These are phyloP conservation scores for Henningerozyma blattae DNA, from an alignment of 805 yeast species.

Conservation along the genomic window DNA sequence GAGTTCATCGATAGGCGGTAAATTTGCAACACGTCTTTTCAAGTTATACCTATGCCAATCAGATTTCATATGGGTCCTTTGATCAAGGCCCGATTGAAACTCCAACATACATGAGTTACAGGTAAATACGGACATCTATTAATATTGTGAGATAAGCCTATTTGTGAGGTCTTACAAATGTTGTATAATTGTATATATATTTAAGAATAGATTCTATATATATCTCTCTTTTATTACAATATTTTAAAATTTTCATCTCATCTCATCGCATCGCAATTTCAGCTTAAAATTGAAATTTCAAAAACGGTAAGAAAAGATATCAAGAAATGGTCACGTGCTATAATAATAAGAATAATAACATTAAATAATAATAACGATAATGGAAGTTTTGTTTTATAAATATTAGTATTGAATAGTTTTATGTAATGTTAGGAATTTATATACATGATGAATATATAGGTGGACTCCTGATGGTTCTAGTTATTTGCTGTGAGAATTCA, in stretches of 20 bases:
- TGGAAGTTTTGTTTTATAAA: no score
- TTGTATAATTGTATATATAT: neutral
- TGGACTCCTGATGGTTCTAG: no score
- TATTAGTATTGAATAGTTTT: no score
- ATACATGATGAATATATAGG: no score
- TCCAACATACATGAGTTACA: slow-evolving; percentile 84
- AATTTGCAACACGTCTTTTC: slow-evolving; percentile 81
- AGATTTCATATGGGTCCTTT: slow-evolving; percentile 86
- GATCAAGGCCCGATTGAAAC: slow-evolving; percentile 64
- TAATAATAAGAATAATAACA: no score
- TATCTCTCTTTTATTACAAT: neutral
- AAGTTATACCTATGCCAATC: slow-evolving; percentile 98
- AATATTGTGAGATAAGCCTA: no score
- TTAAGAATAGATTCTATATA: neutral
- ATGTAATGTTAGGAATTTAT: no score
- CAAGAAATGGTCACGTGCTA: no score
- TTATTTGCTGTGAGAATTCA: no score
- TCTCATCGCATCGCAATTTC: slow-evolving; percentile 3
- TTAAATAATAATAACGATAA: no score
- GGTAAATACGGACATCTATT: slow-evolving; percentile 32
- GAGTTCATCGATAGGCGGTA: slow-evolving; percentile 62
- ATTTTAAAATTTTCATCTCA: slow-evolving; percentile 2
- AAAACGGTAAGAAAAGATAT: no score
- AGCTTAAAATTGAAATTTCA: no score
- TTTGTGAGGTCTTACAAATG: neutral